phyloP scores from a whole-genome alignment of 2,329 filamentous ascomycete species.

The Phoma sp. region DNA sequence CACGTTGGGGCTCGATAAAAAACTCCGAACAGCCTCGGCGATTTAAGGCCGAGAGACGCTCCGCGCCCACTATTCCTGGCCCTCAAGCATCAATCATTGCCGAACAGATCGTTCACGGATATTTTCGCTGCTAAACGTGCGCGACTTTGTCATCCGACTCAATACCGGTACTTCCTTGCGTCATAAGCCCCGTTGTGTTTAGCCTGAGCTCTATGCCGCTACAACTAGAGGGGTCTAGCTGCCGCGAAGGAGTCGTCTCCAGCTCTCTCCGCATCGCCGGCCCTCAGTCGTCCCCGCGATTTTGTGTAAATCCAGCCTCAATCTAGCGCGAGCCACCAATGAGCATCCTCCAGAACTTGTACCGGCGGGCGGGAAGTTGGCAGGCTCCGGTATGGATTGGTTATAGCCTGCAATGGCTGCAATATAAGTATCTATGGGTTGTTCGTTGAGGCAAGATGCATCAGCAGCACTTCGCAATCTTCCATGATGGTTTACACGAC shows the following conservation, averaged over 20 bases:
- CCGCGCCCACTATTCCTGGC: too few relatives aligned
- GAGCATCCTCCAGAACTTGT: constrained; percentile 6
- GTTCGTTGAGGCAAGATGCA: not conserved
- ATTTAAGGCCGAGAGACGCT: too few relatives aligned
- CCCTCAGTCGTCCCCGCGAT: constrained; percentile 16
- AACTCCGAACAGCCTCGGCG: too few relatives aligned
- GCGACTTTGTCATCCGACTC: not conserved
- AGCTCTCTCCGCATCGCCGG: constrained; percentile 15
- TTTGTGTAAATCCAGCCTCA: constrained; percentile 22
- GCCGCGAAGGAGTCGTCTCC: constrained; percentile 20
- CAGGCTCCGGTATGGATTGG: constrained; percentile 12
- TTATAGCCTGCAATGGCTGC: not conserved
- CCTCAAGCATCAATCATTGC: too few relatives aligned
- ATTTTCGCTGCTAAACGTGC: not conserved
- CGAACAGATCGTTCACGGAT: not conserved
- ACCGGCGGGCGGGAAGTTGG: constrained; percentile 21
- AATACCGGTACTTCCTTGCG: not conserved
- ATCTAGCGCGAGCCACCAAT: constrained; percentile 16
- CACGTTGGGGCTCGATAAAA: too few relatives aligned
- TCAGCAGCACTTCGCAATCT: not conserved
- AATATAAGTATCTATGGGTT: constrained; percentile 24
- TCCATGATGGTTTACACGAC: constrained; percentile 22
- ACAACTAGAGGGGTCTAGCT: constrained; percentile 23
- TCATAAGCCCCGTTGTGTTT: constrained; percentile 3
- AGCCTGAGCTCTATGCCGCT: constrained; percentile 10